Percentiles rank a stretch among this genome's conserved stretches.
These are phyloP conservation scores for Wallacemonas sp. DNA, from an alignment of 208 protist species.

Conservation along the genomic window DNA sequence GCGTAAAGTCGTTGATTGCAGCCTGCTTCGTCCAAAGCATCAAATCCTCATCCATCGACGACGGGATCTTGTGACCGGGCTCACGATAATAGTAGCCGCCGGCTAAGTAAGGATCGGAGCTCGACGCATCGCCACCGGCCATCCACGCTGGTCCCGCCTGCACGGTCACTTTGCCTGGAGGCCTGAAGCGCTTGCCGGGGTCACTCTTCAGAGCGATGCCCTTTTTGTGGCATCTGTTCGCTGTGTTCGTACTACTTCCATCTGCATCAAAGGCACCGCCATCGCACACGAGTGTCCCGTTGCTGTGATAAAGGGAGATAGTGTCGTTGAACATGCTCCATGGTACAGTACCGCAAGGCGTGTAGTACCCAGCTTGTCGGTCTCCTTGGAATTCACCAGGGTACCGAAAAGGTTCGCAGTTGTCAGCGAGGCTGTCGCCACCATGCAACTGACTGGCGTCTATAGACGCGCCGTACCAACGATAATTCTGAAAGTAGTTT, in stretches of 20 bases:
- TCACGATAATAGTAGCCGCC: constrained; percentile 83
- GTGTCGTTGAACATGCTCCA: constrained; percentile 97
- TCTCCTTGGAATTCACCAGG: constrained; percentile 57
- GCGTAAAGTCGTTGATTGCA: constrained; percentile 94
- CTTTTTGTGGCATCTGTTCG: constrained; percentile 76
- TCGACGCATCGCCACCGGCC: constrained; percentile 20
- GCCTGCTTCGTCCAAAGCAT: constrained; percentile 97
- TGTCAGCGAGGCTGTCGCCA: not conserved
- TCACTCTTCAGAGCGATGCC: constrained; percentile 95
- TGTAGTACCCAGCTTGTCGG: constrained; percentile 65
- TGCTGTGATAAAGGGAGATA: constrained; percentile 63
- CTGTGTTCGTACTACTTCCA: constrained; percentile 17
- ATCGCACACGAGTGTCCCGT: constrained; percentile 73
- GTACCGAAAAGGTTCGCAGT: constrained; percentile 52
- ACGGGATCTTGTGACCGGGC: constrained; percentile 78
- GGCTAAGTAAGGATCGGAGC: constrained; percentile 62
- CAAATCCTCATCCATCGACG: constrained; percentile 93
- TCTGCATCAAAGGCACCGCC: constrained; percentile 51
- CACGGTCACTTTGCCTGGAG: constrained; percentile 13
- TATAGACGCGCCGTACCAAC: constrained; percentile 85
- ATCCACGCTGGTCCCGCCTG: constrained; percentile 34
- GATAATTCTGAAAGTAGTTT: constrained; percentile 98
- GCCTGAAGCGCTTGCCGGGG: constrained; percentile 72
- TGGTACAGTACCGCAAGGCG: constrained; percentile 95
- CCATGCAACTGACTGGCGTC: constrained; percentile 63